Conservation (phyloP, 495 filamentous ascomycete genomes). For the Penicillium paxilli region DNA sequence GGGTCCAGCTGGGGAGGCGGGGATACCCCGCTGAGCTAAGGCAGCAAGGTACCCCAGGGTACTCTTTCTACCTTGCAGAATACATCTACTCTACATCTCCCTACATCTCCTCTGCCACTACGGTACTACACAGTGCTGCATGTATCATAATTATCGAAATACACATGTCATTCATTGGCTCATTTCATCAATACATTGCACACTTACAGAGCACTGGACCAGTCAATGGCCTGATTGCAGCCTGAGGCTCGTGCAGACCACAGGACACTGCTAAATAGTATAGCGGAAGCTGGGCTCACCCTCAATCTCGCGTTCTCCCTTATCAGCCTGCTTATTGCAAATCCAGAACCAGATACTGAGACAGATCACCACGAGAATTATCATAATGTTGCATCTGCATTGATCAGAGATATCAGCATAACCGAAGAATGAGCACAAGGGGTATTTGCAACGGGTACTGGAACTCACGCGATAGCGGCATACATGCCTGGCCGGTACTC, state of each 20-base stretch:
- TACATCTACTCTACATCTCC: too few species aligned
- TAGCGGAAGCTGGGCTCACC: constrained; percentile 36
- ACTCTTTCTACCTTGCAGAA: too few species aligned
- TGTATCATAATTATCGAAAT: too few species aligned
- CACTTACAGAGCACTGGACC: too few species aligned
- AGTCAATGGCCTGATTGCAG: too few species aligned
- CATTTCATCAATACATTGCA: neutral
- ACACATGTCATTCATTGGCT: too few species aligned
- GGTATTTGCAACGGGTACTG: neutral
- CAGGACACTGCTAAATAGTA: constrained; percentile 30
- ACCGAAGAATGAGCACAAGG: neutral
- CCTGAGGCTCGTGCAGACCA: too few species aligned
- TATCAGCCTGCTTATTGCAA: constrained; percentile 37
- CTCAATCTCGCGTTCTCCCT: constrained; percentile 39
- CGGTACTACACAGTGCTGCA: too few species aligned
- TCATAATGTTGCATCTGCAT: constrained; percentile 40
- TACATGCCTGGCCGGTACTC: constrained; percentile 57
- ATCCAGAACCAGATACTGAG: constrained; percentile 37
- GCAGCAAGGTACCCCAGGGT: too few species aligned
- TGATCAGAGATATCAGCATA: neutral
- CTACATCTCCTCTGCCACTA: too few species aligned
- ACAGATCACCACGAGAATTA: constrained; percentile 34
- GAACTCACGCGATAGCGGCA: constrained; percentile 45
- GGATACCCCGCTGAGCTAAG: too few species aligned
- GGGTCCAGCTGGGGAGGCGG: too few species aligned